Evolutionary conservation across 164 flowering plant genomes (phyloP).

Genomic region (Pachysandra terminalis): DNA sequence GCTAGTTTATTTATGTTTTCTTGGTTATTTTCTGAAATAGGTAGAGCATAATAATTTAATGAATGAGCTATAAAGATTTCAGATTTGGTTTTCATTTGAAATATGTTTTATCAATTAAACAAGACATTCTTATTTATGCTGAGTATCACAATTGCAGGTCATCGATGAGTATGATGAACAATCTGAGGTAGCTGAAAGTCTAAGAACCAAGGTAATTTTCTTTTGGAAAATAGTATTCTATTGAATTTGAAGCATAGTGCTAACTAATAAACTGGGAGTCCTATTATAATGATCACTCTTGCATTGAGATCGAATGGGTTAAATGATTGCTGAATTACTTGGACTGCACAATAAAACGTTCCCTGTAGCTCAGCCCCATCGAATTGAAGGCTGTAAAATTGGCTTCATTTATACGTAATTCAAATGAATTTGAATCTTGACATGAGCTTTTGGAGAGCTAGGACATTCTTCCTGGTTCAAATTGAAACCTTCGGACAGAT

Average conservation of each 20-base stretch:
- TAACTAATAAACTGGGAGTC: background rate
- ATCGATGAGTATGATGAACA: constrained; percentile 92
- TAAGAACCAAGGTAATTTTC: constrained; percentile 60
- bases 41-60: background rate
- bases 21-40: background rate
- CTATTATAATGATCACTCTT: background rate
- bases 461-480: background rate
- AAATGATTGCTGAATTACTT: background rate
- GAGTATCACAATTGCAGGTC: constrained; percentile 46
- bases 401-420: background rate
- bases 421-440: background rate
- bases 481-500: background rate
- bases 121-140: constrained; percentile 7
- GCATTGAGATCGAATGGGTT: background rate
- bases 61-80: background rate
- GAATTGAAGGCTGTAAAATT: background rate
- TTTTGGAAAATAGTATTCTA: background rate
- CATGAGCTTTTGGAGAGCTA: background rate
- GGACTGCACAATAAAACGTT: background rate
- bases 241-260: background rate
- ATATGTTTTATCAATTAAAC: background rate
- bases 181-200: constrained; percentile 85
- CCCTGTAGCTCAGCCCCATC: background rate
- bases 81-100: background rate
- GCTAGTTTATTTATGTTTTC: background rate